Base-by-base conservation (phyloP, 352 stramenopile genomes). In the Lagenidium giganteum region DNA sequence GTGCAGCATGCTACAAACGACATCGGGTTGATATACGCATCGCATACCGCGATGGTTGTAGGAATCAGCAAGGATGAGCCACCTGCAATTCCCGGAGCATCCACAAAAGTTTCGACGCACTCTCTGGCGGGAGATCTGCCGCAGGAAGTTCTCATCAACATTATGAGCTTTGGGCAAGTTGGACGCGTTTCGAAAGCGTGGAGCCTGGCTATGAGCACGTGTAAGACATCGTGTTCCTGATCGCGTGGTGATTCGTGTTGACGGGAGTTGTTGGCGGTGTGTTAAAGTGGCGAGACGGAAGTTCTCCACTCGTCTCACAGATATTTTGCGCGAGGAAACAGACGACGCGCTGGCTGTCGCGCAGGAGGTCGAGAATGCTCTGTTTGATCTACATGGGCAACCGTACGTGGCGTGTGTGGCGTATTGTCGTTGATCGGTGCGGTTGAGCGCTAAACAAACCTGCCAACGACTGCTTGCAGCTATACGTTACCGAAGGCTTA, bases 181-280 rank as follows among this genome's bases (percentile, higher is more conserved):
- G 72, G 75, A n/a, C 72, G 75, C 18, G 67, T 87, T 25, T 85
- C 70, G 53, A 84, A 83, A 35, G 51, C 72, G 8, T 87, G 72
- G 75, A 85, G 75, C 54, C 57, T 82, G 37, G 75, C 75, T 8
- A 71, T 65, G 21, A 63, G 70, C 44, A 58, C 61, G 24, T 26
- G 65, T 76, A 39, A 35, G 48, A 51, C n/a, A n/a, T n/a, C n/a
- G n/a, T n/a, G n/a, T n/a, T n/a, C n/a, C n/a, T n/a, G n/a, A n/a
- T n/a, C n/a, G n/a, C n/a, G n/a, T n/a, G n/a, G n/a, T n/a, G n/a
- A n/a, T n/a, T n/a, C n/a, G n/a, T n/a, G n/a, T n/a, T n/a, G n/a
- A n/a, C n/a, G n/a, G n/a, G n/a, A n/a, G n/a, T n/a, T n/a, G n/a
- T n/a, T n/a, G n/a, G n/a, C n/a, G n/a, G n/a, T n/a, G 9, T 27